Percentiles rank a stretch among this genome's conserved stretches.
phyloP scores from a whole-genome alignment of 1,284 basidiomycete genomes.

The Trametes versicolor region DNA sequence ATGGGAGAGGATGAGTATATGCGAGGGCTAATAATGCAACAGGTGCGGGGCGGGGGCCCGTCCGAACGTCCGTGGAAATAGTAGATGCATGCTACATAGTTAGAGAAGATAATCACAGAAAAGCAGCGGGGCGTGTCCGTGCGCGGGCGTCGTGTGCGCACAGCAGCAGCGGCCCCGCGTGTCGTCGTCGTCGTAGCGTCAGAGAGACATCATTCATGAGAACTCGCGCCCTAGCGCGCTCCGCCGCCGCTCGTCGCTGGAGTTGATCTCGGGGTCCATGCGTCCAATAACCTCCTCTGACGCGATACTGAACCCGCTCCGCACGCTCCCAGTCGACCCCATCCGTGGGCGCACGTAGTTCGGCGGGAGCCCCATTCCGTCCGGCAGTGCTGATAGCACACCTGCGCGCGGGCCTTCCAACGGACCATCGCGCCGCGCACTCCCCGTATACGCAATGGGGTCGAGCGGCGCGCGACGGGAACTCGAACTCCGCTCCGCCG shows the following conservation, averaged over 20 bases:
- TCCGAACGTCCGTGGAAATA: conserved; percentile 15
- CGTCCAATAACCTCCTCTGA: conserved; percentile 47
- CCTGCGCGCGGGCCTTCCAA: conserved; percentile 22
- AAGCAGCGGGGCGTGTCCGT: background rate
- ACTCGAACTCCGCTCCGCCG: conserved; percentile 12
- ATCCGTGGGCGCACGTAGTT: conserved; percentile 40
- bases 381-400: conserved; percentile 4
- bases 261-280: conserved; percentile 45
- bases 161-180: background rate
- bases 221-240: conserved; percentile 21
- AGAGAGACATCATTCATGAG: conserved; percentile 8
- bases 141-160: background rate
- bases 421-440: conserved; percentile 27
- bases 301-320: conserved; percentile 44
- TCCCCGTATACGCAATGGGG: conserved; percentile 15
- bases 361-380: conserved; percentile 17
- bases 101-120: conserved; percentile 23
- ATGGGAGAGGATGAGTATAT: conserved; percentile 18
- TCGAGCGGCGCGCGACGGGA: conserved; percentile 20
- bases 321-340: conserved; percentile 42
- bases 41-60: conserved; percentile 19
- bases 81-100: conserved; percentile 37
- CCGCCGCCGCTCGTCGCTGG: conserved; percentile 35
- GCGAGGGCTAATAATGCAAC: conserved; percentile 36
- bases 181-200: background rate